Percentiles rank a stretch among this genome's conserved stretches.
Conservation (phyloP, 1,284 basidiomycete species). For the Takashimella tepidaria region DNA sequence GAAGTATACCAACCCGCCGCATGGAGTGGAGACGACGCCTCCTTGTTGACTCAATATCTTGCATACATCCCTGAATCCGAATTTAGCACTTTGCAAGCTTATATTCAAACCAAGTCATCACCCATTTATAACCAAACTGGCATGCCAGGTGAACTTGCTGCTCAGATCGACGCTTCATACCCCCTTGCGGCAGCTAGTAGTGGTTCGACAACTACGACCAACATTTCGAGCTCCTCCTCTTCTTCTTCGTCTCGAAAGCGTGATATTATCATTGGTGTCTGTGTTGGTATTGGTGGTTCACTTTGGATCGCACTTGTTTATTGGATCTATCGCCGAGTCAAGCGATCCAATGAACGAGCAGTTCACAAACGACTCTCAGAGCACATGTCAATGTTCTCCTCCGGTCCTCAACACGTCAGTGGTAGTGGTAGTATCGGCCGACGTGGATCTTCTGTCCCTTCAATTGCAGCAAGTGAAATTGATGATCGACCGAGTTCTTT, state of each 20-base stretch:
- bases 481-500: slow-evolving; percentile 48
- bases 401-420: slow-evolving; percentile 1
- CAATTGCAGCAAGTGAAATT: slow-evolving; percentile 45
- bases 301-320: slow-evolving; percentile 45
- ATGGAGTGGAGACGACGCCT: slow-evolving; percentile 33
- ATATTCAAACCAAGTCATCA: slow-evolving; percentile 36
- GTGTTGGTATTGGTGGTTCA: slow-evolving; percentile 43
- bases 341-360: slow-evolving; percentile 43
- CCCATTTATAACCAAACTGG: slow-evolving; percentile 47
- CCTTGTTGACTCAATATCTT: slow-evolving; percentile 46
- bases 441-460: slow-evolving; percentile 31
- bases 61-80: slow-evolving; percentile 45
- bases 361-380: slow-evolving; percentile 47
- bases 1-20: slow-evolving; percentile 46
- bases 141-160: slow-evolving; percentile 44
- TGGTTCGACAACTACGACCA: not conserved
- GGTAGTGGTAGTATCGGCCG: slow-evolving; percentile 21
- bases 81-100: slow-evolving; percentile 23
- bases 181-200: slow-evolving; percentile 15
- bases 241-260: slow-evolving; percentile 26
- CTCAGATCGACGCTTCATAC: slow-evolving; percentile 46
- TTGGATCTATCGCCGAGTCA: slow-evolving; percentile 48
- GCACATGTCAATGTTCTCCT: slow-evolving; percentile 46
- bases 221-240: slow-evolving; percentile 5
- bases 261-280: slow-evolving; percentile 48